Percentiles rank a stretch among this genome's conserved stretches.
These are phyloP conservation scores for Tremellales sp. DNA, from an alignment of 1,284 basidiomycete genomes.

Conservation along the genomic window DNA sequence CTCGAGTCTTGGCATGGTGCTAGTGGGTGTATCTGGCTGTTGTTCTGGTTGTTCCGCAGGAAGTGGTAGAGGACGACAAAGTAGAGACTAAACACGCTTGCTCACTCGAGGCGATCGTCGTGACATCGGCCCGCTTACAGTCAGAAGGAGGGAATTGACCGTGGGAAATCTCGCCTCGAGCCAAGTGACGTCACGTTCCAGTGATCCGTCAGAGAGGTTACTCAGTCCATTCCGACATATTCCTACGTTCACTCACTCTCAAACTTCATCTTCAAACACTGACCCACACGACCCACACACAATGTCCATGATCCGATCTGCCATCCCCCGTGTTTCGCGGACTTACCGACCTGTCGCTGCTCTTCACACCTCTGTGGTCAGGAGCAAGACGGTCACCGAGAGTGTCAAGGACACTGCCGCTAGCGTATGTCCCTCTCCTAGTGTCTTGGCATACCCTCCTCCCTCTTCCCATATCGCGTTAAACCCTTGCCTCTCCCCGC, in stretches of 20 bases:
- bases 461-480: no score
- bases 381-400: slow-evolving; percentile 25
- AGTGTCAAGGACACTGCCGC: slow-evolving; percentile 36
- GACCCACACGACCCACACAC: slow-evolving; percentile 7
- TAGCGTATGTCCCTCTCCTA: slow-evolving; percentile 16
- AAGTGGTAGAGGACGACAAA: no score
- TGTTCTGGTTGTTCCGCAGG: no score
- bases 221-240: background rate
- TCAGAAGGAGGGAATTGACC: background rate
- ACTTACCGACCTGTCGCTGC: slow-evolving; percentile 9
- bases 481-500: no score
- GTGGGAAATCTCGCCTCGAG: background rate
- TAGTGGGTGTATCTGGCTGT: no score
- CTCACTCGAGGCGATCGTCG: no score
- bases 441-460: background rate
- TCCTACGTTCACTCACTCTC: background rate
- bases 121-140: no score
- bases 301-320: slow-evolving; percentile 17
- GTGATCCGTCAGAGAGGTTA: no score
- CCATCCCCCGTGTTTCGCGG: slow-evolving; percentile 4
- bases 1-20: slow-evolving; percentile 21
- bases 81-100: no score
- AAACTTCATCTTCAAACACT: slow-evolving; percentile 1
- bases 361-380: slow-evolving; percentile 20
- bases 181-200: slow-evolving; percentile 1